Conservation (phyloP, 2,329 filamentous ascomycete genomes). For the Colletotrichum godetiae region DNA sequence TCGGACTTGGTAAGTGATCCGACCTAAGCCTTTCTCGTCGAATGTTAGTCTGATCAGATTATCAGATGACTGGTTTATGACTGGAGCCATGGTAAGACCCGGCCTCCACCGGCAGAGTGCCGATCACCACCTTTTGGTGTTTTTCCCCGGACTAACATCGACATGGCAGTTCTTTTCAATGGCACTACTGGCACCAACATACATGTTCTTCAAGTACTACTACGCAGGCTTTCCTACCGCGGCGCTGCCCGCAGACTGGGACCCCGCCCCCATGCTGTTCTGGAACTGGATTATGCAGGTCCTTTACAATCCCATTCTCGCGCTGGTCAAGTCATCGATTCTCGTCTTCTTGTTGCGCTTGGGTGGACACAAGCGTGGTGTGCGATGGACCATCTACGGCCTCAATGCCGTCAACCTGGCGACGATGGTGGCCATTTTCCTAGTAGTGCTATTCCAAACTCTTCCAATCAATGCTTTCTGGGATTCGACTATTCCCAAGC, state of each 20-base stretch:
- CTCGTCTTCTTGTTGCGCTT: slow-evolving; percentile 47
- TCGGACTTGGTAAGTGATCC: slow-evolving; percentile 12
- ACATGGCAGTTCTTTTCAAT: slow-evolving; percentile 9
- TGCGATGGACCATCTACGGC: slow-evolving; percentile 41
- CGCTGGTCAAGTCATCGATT: slow-evolving; percentile 49
- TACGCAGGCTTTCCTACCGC: slow-evolving; percentile 21
- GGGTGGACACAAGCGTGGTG: slow-evolving; percentile 42
- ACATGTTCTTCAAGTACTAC: slow-evolving; percentile 30
- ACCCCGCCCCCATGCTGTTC: slow-evolving; percentile 19
- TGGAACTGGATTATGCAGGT: slow-evolving; percentile 42
- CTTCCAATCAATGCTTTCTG: slow-evolving; percentile 49
- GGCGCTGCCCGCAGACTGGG: slow-evolving; percentile 8
- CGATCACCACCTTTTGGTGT: background rate
- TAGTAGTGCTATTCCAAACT: slow-evolving; percentile 53
- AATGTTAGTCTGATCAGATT: background rate
- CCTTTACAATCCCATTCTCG: slow-evolving; percentile 58
- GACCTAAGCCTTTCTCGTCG: background rate
- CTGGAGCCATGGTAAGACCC: slow-evolving; percentile 19
- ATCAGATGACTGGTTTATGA: slow-evolving; percentile 27
- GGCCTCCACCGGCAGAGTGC: background rate
- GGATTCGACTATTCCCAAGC: slow-evolving; percentile 34
- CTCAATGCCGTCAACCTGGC: slow-evolving; percentile 49
- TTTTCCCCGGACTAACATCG: background rate
- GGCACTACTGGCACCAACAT: slow-evolving; percentile 10
- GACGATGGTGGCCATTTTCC: slow-evolving; percentile 49